Evolutionary conservation across 257 asterid genomes (phyloP).

Genomic region (Solanum commersonii): DNA sequence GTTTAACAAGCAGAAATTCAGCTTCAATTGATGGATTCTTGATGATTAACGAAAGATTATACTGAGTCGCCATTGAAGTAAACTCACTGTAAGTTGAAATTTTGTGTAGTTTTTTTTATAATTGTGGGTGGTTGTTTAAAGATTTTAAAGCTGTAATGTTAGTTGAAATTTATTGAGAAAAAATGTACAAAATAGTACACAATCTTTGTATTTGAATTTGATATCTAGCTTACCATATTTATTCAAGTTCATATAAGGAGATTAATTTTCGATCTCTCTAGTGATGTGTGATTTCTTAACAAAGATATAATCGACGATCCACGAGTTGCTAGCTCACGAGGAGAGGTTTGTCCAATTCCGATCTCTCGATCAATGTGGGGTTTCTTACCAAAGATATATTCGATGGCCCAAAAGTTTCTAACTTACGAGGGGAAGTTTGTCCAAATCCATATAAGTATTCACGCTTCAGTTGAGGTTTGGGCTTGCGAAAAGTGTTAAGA

Average conservation of each 20-base stretch:
- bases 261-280: no score
- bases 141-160: not conserved
- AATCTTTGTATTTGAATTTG: not conserved
- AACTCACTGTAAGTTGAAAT: not conserved
- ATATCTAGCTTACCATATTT: no score
- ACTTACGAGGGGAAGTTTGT: not conserved
- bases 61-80: constrained; percentile 25
- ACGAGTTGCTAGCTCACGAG: not conserved
- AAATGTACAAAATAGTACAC: not conserved
- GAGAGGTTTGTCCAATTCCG: fast-evolving
- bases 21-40: constrained; percentile 36
- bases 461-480: not conserved
- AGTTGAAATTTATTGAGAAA: not conserved
- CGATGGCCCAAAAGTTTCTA: fast-evolving
- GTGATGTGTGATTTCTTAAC: no score
- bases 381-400: not conserved
- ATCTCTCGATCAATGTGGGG: not conserved
- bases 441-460: not conserved
- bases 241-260: no score
- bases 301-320: no score
- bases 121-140: not conserved
- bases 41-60: constrained; percentile 50
- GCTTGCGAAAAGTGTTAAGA: not conserved
- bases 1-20: constrained; percentile 51
- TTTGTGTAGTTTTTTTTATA: not conserved